Evolutionary conservation across 495 filamentous ascomycete species (phyloP), one percentile per base, ranked within the genome.

Genomic region (Pseudomonodictys pantanalensis): DNA sequence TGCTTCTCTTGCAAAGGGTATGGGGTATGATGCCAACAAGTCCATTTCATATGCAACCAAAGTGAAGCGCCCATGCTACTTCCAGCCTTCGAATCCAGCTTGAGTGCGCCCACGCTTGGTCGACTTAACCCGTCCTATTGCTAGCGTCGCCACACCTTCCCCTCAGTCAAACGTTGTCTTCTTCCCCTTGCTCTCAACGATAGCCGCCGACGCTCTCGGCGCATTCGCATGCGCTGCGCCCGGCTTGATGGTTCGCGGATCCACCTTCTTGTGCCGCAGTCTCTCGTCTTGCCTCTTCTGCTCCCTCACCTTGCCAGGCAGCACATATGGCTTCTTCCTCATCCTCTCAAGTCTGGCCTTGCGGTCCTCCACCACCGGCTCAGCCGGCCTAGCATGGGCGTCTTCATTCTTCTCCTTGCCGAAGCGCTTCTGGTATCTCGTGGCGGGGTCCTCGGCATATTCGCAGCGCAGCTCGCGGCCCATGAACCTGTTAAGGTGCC

Each of bases 361-460:
- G 43, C 44, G 60, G 47, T 65, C 41, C 25, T 53, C 41, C 15
- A 53, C 32, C 32, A 64, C 42, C 25, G 56, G 48, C 26, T 53
- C 38, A n/a, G 46, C 32, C 30, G 60, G 61, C 11, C 22, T 17
- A 11, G 29, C 10, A 1, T 73, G 73, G 24, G 66, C 69, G 15
- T 70, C 70, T 20, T 65, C 80, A 70, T 74, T 71, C 6, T 72
- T 73, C 41, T 86, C 86, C 72, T 89, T 91, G 44, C 90, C 88
- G 72, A 87, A 97, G 9, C 93, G 84, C 76, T 97, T 97, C 75
- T 90, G 89, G 72, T 99, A 97, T 41, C 93, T 76, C 24, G 83
- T 81, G 52, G 85, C 80, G 38, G 91, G 83, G 69, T 95, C 92
- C 75, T 99, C 92, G 8, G 95, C 93, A 67, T 91, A 89, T 70